Evolutionary conservation across 2,329 filamentous ascomycete species (phyloP).

Genomic region (Botryotinia calthae): DNA sequence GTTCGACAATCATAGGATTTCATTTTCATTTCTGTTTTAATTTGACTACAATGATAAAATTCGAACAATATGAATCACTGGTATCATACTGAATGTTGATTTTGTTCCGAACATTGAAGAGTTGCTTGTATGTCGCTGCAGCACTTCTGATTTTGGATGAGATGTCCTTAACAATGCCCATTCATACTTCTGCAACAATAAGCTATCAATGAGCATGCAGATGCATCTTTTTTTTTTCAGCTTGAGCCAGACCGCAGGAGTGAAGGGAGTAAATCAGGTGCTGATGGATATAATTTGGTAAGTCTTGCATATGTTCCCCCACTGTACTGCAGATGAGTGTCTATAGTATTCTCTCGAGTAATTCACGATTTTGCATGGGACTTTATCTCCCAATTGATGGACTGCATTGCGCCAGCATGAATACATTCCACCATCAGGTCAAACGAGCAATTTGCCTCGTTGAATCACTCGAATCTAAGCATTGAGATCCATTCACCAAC

Average conservation of each 20-base stretch:
- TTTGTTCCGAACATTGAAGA: background rate
- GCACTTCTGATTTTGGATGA: background rate
- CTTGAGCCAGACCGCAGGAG: background rate
- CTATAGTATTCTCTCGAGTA: background rate
- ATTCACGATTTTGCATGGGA: background rate
- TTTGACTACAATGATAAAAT: background rate
- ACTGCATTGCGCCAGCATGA: background rate
- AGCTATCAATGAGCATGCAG: background rate
- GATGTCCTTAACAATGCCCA: background rate
- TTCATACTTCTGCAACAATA: background rate
- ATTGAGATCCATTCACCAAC: too few relatives aligned
- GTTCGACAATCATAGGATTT: background rate
- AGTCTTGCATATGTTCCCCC: background rate
- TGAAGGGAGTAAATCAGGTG: background rate
- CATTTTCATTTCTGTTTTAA: rapidly evolving
- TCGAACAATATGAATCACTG: background rate
- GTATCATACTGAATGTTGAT: background rate
- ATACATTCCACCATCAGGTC: background rate
- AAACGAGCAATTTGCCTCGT: too few relatives aligned
- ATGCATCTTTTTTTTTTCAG: background rate
- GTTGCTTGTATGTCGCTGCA: background rate
- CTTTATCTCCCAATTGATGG: background rate
- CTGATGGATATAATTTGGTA: background rate
- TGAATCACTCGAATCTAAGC: too few relatives aligned
- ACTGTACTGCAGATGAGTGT: background rate